Percentiles rank a stretch among this genome's conserved stretches.
Conservation (phyloP, 2,329 filamentous ascomycete species). For the Sphaerulina vaccinii region DNA sequence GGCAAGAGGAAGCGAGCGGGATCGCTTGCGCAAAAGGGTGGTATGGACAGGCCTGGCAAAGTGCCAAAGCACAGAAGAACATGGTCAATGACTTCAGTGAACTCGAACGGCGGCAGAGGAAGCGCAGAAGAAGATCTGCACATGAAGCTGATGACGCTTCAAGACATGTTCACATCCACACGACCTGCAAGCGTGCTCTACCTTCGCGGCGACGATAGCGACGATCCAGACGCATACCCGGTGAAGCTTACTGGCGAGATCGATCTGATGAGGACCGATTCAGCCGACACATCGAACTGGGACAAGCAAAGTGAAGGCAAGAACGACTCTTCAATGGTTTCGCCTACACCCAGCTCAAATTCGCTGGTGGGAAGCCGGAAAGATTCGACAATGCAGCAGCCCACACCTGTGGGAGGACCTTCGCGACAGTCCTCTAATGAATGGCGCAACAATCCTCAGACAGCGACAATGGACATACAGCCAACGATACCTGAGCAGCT, state of each 20-base stretch:
- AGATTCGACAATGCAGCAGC: slow-evolving; percentile 46
- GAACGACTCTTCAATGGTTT: slow-evolving; percentile 57
- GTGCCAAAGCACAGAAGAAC: slow-evolving; percentile 86
- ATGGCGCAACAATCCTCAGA: slow-evolving; percentile 53
- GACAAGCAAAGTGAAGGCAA: slow-evolving; percentile 50
- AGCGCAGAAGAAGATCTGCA: slow-evolving; percentile 69
- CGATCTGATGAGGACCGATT: slow-evolving; percentile 56
- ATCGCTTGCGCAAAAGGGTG: slow-evolving; percentile 49
- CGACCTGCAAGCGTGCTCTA: slow-evolving; percentile 75
- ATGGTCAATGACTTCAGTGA: slow-evolving; percentile 84
- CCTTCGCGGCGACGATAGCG: slow-evolving; percentile 70
- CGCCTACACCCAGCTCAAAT: slow-evolving; percentile 50
- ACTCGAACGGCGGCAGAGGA: slow-evolving; percentile 44
- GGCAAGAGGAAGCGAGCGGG: slow-evolving; percentile 62
- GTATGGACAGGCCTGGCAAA: slow-evolving; percentile 68
- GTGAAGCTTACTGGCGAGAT: slow-evolving; percentile 68
- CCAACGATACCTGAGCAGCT: slow-evolving; percentile 44
- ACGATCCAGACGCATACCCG: slow-evolving; percentile 77
- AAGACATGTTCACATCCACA: slow-evolving; percentile 88
- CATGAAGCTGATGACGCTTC: slow-evolving; percentile 71
- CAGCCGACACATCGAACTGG: slow-evolving; percentile 49
- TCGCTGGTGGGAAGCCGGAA: slow-evolving; percentile 43
- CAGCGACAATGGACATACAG: slow-evolving; percentile 52
- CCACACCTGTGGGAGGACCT: slow-evolving; percentile 44
- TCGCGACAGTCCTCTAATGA: slow-evolving; percentile 50